Evolutionary conservation across 1,139 yeast species (phyloP), one percentile per base, ranked within the genome.

Genomic region (Hyphopichia wangnamkhiaoensis): DNA sequence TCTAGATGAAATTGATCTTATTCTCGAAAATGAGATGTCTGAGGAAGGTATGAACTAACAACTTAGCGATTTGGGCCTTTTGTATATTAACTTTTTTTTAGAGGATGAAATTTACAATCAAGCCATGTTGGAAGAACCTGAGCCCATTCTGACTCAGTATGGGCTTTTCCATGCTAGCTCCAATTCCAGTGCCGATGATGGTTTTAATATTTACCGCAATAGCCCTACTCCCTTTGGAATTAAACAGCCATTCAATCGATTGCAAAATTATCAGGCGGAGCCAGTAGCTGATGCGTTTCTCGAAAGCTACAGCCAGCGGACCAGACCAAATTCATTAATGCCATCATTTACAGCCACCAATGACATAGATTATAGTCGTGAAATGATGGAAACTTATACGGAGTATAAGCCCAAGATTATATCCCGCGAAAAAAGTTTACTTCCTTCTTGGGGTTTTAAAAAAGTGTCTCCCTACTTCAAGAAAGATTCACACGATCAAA

Each of bases 31-130:
- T 10, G 24, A 19, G 4, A 15, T 18, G 23, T 30, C 33, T 3
- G 33, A 19, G 7, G 33, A 30, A 2, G 33, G 33, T 30, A 30
- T 30, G 33, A 16, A n/a, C n/a, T n/a, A n/a, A n/a, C n/a, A n/a
- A n/a, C n/a, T n/a, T n/a, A n/a, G n/a, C n/a, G n/a, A n/a, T n/a
- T n/a, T n/a, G n/a, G n/a, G n/a, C n/a, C n/a, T n/a, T n/a, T n/a
- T n/a, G n/a, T n/a, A n/a, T n/a, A n/a, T n/a, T n/a, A n/a, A n/a
- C n/a, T 25, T n/a, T 8, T 5, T 5, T 27, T 5, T 28, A 28
- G 31, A 28, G 17, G 17, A 15, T 17, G 31, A 19, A 15, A 16
- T 16, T 13, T 28, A 28, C 20, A 16, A 28, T 10, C 31, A 28
- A 28, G 17, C 31, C 6, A 27, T 27, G 24, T 6, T 21, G 9